Percentiles rank a stretch among this genome's conserved stretches.
Conservation (phyloP, 371 early-diverging fungal genomes). For the Rhizomucor miehei region DNA sequence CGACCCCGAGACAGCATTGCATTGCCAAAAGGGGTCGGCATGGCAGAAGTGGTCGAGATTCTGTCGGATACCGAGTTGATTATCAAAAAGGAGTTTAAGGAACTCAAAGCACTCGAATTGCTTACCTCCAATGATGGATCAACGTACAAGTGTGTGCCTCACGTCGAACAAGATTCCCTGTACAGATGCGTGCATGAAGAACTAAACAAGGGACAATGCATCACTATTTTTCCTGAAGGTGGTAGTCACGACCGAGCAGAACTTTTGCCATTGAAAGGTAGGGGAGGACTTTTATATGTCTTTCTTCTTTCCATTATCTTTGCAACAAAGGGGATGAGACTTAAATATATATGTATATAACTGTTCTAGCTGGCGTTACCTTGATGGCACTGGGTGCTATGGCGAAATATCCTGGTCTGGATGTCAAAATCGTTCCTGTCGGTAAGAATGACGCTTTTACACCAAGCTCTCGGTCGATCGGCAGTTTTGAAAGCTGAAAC, state of each 20-base stretch:
- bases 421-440: conserved; percentile 92
- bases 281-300: neutral
- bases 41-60: conserved; percentile 65
- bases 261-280: conserved; percentile 90
- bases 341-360: neutral
- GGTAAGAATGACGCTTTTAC: conserved; percentile 45
- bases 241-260: conserved; percentile 96
- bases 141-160: conserved; percentile 78
- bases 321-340: neutral
- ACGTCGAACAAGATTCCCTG: conserved; percentile 85
- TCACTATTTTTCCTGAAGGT: conserved; percentile 98
- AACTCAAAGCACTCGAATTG: conserved; percentile 57
- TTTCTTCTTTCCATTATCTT: too few relatives aligned
- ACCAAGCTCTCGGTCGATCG: too few relatives aligned
- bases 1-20: conserved; percentile 51
- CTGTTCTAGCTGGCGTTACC: conserved; percentile 68
- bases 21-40: conserved; percentile 55
- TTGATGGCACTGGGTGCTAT: conserved; percentile 96
- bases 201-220: conserved; percentile 75
- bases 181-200: conserved; percentile 82
- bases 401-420: conserved; percentile 80
- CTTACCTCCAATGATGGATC: conserved; percentile 61
- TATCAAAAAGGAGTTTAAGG: conserved; percentile 63
- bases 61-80: conserved; percentile 76
- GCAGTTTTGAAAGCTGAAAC: too few relatives aligned